Percentiles rank a stretch among this genome's conserved stretches.
phyloP scores from a whole-genome alignment of 1,284 basidiomycete genomes.

The Ustilago lituana region DNA sequence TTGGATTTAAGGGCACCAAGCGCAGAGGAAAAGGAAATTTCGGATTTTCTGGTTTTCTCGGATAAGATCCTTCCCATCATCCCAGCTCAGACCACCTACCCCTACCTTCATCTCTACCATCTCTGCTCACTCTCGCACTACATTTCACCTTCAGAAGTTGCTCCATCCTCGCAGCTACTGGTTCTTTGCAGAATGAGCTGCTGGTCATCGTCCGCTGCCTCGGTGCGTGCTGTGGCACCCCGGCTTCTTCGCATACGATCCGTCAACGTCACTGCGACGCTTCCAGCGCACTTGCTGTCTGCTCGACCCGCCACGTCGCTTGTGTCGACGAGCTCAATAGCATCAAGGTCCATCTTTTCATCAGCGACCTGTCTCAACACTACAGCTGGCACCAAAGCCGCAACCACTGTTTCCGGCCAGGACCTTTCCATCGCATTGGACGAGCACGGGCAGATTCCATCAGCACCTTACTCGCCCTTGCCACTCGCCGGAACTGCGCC shows the following conservation, averaged over 20 bases:
- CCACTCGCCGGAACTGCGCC: conserved; percentile 59
- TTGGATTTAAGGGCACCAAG: too few relatives aligned
- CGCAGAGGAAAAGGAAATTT: too few relatives aligned
- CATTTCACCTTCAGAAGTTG: too few relatives aligned
- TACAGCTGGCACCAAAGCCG: neutral
- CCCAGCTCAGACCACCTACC: neutral
- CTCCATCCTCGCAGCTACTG: neutral
- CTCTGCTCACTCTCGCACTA: too few relatives aligned
- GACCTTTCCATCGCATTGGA: conserved; percentile 50
- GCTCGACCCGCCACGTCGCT: neutral
- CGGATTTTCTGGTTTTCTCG: too few relatives aligned
- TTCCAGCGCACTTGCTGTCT: conserved; percentile 7
- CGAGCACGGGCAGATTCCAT: conserved; percentile 44
- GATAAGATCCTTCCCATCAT: too few relatives aligned
- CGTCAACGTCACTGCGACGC: conserved; percentile 1
- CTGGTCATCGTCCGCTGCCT: conserved; percentile 25
- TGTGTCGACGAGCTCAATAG: neutral
- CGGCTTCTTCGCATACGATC: conserved; percentile 16
- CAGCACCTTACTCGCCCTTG: conserved; percentile 53
- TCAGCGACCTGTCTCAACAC: conserved; percentile 8
- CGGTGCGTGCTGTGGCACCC: conserved; percentile 25
- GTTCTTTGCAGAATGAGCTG: conserved; percentile 21
- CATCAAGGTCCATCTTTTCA: conserved; percentile 11
- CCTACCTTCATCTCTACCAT: conserved; percentile 4
- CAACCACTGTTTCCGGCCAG: conserved; percentile 22